Evolutionary conservation across 305 asterid genomes (phyloP), one percentile per base, ranked within the genome.

Genomic region (Solanum hybrid): DNA sequence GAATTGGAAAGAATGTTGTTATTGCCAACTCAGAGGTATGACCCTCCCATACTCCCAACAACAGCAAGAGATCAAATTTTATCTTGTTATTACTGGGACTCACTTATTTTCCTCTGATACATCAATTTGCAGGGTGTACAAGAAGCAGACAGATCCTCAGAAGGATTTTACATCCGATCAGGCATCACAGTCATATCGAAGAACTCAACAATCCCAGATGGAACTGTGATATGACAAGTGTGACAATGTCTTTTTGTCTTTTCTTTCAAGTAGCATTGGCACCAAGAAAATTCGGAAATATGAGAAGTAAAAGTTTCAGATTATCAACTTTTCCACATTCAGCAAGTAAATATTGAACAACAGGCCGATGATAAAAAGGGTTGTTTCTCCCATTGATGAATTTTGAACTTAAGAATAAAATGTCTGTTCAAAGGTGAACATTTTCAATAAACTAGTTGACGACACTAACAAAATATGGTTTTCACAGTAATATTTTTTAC

Each of bases 131-230:
- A 97, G 99, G 98, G 98, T 22, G 90, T 96, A 90, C 98, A 96
- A 92, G 99, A 97, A 92, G 99, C 98, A 22, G 99, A 97, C 85
- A 94, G 99, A 95, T 90, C 98, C 65, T 93, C 95, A 37, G 98
- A 97, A 39, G 99, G 99, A 91, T 95, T 96, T 92, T 95, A 95
- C 95, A 96, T 97, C 92, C 94, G 98, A 89, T 96, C 99, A 37
- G 98, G 98, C 32, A 93, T 97, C 82, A 94, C 98, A 87, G 93
- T 97, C 89, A 92, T 92, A 91, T 84, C 93, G 90, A 97, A 94
- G 92, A 96, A 97, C 92, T 92, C 97, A 36, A 95, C 94, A 8
- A 95, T 97, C 89, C 93, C 95, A 93, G 99, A 96, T 92, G 99
- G 98, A 88, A 86, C 93, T 45, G 97, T 95, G 85, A 97, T 97